Evolutionary conservation across 805 yeast species (phyloP).

Genomic region (Lachancea fermentati): DNA sequence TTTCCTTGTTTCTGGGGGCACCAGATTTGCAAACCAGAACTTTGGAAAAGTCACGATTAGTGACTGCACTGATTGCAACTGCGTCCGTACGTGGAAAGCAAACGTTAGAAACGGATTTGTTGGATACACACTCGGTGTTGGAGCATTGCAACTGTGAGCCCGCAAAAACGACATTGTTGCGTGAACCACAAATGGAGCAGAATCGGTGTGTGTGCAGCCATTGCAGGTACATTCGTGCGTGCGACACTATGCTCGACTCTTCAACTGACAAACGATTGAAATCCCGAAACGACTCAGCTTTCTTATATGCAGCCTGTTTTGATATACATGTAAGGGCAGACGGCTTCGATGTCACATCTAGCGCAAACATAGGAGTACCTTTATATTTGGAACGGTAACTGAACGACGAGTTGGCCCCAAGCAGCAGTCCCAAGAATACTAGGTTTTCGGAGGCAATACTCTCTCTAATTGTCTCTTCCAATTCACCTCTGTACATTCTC

Average conservation of each 20-base stretch:
- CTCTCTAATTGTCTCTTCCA: conserved; percentile 7
- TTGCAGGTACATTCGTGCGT: conserved; percentile 77
- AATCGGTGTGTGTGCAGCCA: conserved; percentile 71
- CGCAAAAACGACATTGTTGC: conserved; percentile 55
- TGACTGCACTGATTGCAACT: conserved; percentile 75
- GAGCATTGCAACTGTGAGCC: conserved; percentile 60
- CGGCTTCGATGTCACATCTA: conserved; percentile 39
- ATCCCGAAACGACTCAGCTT: conserved; percentile 6
- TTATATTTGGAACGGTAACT: conserved; percentile 40
- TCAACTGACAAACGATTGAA: conserved; percentile 15
- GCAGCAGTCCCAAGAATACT: conserved; percentile 23
- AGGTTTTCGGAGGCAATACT: conserved; percentile 13
- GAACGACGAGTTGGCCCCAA: conserved; percentile 15
- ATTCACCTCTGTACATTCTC: conserved; percentile 4
- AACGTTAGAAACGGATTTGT: conserved; percentile 56
- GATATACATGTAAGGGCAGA: conserved; percentile 4
- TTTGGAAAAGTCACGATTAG: conserved; percentile 40
- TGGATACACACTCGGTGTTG: conserved; percentile 11
- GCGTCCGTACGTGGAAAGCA: conserved; percentile 92
- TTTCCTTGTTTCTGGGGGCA: conserved; percentile 64
- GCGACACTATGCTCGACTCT: conserved; percentile 69
- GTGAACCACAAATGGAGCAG: conserved; percentile 84
- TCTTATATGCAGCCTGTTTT: neutral
- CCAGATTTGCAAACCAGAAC: conserved; percentile 31
- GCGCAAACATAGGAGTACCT: conserved; percentile 61